Base-by-base conservation (phyloP, 495 filamentous ascomycete genomes). In the Echria macrotheca region DNA sequence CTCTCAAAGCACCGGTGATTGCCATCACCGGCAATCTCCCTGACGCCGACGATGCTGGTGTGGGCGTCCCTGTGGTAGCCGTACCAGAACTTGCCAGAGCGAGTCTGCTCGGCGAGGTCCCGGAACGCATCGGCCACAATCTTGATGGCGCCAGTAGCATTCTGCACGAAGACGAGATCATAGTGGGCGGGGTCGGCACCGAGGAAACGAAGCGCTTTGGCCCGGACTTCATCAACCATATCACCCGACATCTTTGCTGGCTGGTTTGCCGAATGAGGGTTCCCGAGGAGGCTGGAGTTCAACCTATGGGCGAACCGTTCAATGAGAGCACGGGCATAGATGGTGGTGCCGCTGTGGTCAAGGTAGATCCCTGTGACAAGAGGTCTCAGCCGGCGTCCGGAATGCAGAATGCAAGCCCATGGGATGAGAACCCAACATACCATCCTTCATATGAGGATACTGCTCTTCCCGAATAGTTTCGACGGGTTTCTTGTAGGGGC, bases 91-190 rank as follows among this genome's bases (percentile, higher is more conserved):
- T 59, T 65, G 7, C 56, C 58, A 47, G 64, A 59, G 25, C 43
- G 63, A 0, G 61, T 65, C 49, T 66, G 65, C 60, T 73, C 67
- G 5, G 71, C 69, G 41, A 81, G 61, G 49, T 82, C 81, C 6
- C 73, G 66, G 50, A 89, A 84, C 25, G 70, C 72, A 14, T 87
- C 84, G 7, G 73, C 75, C 18, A 90, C 87, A 2, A 89, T 67
- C 65, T 96, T 97, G 49, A 95, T 86, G 10, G 79, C 91, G 1
- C 89, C 91, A 0, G 91, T 96, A 25, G 91, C 86, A 63, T 96
- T 97, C 28, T 88, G 80, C 49, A 91, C 87, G 64, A 97, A 97
- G 18, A 96, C 77, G 14, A 97, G 66, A 58, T 96, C 91, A 60
- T 88, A 97, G 17, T 85, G 74, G 4, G 81, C 77, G 1, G 89